Base-by-base conservation (phyloP, 2,329 filamentous ascomycete genomes). In the Xylariaceae sp. region DNA sequence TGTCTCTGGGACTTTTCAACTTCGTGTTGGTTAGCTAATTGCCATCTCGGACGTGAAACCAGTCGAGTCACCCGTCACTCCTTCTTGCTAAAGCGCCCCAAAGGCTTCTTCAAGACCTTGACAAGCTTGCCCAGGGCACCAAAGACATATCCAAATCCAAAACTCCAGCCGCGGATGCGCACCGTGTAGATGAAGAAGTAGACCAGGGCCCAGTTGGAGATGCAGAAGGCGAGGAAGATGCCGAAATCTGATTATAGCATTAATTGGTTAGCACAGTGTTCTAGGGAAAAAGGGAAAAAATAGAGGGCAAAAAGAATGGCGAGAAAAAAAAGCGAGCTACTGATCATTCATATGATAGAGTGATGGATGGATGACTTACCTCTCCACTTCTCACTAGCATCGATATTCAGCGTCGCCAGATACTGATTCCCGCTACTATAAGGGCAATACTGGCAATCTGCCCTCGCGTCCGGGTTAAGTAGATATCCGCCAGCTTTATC, bases 151-250 rank as follows among this genome's bases (percentile, higher is more conserved):
- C 84, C 84, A 56, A 91, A 79, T 0, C 88, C 89, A 72, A 92
- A 92, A 19, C 75, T 83, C 87, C 88, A 92, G 6, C 87, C 83
- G 62, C 81, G 82, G 52, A 92, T 83, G 16, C 89, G 80, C 6
- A 91, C 87, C 2, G 85, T 88, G 74, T 88, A 92, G 54, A 92
- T 86, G 69, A 92, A 91, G 74, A 91, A 90, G 71, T 90, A 90
- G 1, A 91, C 87, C 51, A 92, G 72, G 36, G 81, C 75, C 86
- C 86, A 91, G 68, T 91, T 92, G 47, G 83, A 87, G 12, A 89
- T 75, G 49, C 84, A 85, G 70, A 91, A 92, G 1, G 83, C 85
- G 7, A 90, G 65, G 76, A 92, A 90, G 58, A 92, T 87, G 6
- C 87, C 89, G 65, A 91, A 89, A 46, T 78, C 75, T 75, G n/a